Evolutionary conservation across 208 protist species (phyloP).

Genomic region (Acanthamoeba divionensis): DNA sequence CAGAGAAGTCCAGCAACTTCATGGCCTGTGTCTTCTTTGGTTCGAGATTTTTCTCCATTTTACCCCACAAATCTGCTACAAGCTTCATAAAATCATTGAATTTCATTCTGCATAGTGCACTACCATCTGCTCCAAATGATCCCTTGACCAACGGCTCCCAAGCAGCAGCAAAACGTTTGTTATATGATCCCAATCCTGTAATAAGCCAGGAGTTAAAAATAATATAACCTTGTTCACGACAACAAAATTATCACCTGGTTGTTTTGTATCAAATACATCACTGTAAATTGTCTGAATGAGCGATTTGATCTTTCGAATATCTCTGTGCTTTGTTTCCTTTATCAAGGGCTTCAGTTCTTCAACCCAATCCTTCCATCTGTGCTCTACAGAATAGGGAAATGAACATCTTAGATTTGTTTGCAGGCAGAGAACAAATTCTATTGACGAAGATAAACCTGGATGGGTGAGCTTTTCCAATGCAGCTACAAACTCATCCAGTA

Average conservation of each 20-base stretch:
- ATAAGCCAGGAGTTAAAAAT: not conserved
- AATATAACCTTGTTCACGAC: not conserved
- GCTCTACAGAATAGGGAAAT: constrained; percentile 50
- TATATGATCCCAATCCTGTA: constrained; percentile 54
- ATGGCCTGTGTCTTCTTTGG: constrained; percentile 50
- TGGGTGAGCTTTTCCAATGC: constrained; percentile 74
- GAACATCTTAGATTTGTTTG: not conserved
- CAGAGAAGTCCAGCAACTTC: constrained; percentile 73
- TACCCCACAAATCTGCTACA: constrained; percentile 12
- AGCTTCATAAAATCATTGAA: constrained; percentile 18
- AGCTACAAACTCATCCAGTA: constrained; percentile 69
- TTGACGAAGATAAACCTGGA: constrained; percentile 59
- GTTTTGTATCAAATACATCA: constrained; percentile 71
- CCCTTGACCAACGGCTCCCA: constrained; percentile 47
- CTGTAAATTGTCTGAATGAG: constrained; percentile 48
- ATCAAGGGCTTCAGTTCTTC: constrained; percentile 68
- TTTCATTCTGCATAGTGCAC: constrained; percentile 37
- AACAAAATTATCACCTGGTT: not conserved
- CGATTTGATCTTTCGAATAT: not conserved
- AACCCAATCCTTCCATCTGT: constrained; percentile 78
- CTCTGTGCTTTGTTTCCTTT: not conserved
- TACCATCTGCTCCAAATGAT: constrained; percentile 30
- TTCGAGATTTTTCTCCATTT: constrained; percentile 48
- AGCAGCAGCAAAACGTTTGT: constrained; percentile 68
- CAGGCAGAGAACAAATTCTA: not conserved